Percentiles rank a stretch among this genome's conserved stretches.
Evolutionary conservation across 2,329 filamentous ascomycete genomes (phyloP).

Genomic region (Botryotinia narcissicola): DNA sequence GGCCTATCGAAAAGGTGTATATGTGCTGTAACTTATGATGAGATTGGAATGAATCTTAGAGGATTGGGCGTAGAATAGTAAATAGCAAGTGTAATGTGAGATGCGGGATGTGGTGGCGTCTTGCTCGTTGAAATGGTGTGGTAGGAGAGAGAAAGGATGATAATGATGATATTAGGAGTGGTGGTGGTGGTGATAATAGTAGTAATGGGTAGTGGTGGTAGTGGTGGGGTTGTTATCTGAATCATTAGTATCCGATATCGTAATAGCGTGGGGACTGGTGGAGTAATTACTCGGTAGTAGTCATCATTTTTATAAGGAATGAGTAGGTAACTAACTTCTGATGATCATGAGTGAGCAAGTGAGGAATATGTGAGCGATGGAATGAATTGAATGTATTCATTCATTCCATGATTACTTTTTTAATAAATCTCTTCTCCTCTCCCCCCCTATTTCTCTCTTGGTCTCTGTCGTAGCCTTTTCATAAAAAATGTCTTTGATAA

Average conservation of each 20-base stretch:
- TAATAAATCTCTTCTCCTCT: neutral
- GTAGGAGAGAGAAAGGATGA: neutral
- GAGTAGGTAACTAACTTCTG: neutral
- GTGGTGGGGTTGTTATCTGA: neutral
- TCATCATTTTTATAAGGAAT: neutral
- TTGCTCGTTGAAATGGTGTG: neutral
- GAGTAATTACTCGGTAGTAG: neutral
- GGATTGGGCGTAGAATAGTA: neutral
- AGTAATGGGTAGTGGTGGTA: too few relatives aligned
- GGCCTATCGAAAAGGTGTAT: constrained; percentile 5
- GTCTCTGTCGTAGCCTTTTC: neutral
- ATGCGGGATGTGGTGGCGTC: constrained; percentile 6
- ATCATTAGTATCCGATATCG: neutral
- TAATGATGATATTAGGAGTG: neutral
- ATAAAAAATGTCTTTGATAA: neutral
- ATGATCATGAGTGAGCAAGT: too few relatives aligned
- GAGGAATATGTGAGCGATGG: neutral
- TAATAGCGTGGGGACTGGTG: neutral
- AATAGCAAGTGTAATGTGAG: neutral
- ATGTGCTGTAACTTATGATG: constrained; percentile 5
- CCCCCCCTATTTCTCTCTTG: neutral
- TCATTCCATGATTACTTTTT: neutral
- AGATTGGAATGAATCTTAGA: neutral
- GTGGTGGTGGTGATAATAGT: neutral
- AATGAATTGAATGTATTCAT: neutral